A percentile compares a stretch with the other conserved stretches of the same genome.
Evolutionary conservation across 345 rosid species (phyloP).

Genomic region (Isatis tinctoria): DNA sequence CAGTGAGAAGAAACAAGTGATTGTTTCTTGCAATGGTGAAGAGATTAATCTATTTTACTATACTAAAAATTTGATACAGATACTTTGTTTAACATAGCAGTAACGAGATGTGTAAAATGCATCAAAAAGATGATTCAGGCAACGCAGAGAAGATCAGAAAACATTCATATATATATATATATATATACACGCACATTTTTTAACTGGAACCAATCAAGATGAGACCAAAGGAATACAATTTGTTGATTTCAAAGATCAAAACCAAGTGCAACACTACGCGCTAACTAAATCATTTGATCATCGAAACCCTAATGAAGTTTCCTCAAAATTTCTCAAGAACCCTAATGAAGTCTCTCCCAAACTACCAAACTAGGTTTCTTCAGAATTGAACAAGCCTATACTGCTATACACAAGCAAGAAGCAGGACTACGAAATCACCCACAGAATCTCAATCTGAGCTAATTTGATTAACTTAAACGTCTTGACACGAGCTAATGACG

Average conservation of each 20-base stretch:
- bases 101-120: background rate
- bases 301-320: background rate
- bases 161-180: background rate
- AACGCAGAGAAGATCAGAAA: conserved; percentile 1
- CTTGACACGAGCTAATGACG: background rate
- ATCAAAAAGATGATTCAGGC: background rate
- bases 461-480: background rate
- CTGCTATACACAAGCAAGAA: background rate
- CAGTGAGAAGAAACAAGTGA: background rate
- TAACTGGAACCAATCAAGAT: too few relatives aligned
- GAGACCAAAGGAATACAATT: background rate
- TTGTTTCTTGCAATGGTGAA: background rate
- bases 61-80: conserved; percentile 9
- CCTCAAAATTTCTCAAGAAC: background rate
- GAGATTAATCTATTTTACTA: background rate
- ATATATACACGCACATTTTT: background rate
- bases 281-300: background rate
- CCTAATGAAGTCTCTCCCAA: background rate
- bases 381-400: conserved; percentile 13
- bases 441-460: background rate
- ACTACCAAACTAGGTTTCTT: background rate
- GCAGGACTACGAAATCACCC: background rate
- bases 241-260: background rate
- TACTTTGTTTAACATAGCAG: background rate
- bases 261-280: background rate